Conservation (phyloP, 1,284 basidiomycete genomes). For the Farysia itapuensis region DNA sequence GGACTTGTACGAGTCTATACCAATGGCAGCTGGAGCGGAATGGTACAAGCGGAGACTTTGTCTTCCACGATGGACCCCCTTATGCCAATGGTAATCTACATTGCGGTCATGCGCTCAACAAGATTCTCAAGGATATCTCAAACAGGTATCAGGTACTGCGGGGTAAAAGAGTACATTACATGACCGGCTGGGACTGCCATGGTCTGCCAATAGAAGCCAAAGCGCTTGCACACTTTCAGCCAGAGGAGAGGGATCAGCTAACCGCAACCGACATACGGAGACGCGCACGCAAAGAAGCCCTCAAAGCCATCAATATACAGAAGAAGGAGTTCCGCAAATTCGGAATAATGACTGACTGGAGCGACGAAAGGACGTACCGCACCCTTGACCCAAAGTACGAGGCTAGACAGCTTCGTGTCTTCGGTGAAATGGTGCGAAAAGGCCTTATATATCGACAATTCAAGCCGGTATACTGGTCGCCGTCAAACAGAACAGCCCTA, state of each 20-base stretch:
- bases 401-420: constrained; percentile 81
- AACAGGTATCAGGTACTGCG: constrained; percentile 82
- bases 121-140: constrained; percentile 94
- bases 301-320: constrained; percentile 75
- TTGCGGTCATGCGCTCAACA: constrained; percentile 95
- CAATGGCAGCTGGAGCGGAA: constrained; percentile 68
- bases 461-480: constrained; percentile 92
- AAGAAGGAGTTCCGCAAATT: constrained; percentile 78
- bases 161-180: constrained; percentile 82
- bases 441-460: constrained; percentile 82
- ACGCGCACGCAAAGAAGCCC: constrained; percentile 74
- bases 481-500: constrained; percentile 87
- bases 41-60: constrained; percentile 64
- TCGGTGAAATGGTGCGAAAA: constrained; percentile 78
- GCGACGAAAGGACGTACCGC: constrained; percentile 71
- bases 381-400: constrained; percentile 76
- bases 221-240: constrained; percentile 34
- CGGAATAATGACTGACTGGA: constrained; percentile 92
- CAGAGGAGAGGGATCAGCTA: constrained; percentile 65
- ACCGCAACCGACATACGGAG: constrained; percentile 67
- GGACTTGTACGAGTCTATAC: constrained; percentile 79
- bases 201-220: constrained; percentile 77
- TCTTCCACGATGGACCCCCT: constrained; percentile 93
- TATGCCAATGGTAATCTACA: constrained; percentile 96
- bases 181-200: constrained; percentile 98